phyloP scores from a whole-genome alignment of 768 basidiomycete genomes.

The Boletus rubropictus region DNA sequence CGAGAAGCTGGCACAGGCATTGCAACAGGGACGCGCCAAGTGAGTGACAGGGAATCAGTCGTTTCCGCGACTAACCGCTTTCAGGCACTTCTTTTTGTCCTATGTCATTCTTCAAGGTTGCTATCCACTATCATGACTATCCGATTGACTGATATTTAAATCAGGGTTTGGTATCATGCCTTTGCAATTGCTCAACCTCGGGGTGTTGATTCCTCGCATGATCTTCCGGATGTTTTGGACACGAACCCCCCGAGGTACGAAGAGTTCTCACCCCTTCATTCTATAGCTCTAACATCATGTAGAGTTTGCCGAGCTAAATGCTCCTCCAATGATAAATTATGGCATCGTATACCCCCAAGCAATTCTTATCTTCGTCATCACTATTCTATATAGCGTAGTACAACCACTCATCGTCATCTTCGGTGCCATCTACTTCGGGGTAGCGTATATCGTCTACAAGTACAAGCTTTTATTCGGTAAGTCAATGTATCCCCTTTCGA shows the following conservation, averaged over 20 bases:
- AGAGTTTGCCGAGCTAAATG: slow-evolving; percentile 97
- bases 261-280: not conserved
- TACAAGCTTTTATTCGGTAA: slow-evolving; percentile 92
- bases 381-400: slow-evolving; percentile 90
- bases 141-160: slow-evolving; percentile 3
- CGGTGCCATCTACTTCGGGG: slow-evolving; percentile 94
- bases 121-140: not conserved
- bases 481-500: slow-evolving; percentile 21
- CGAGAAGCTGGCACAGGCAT: slow-evolving; percentile 80
- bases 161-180: slow-evolving; percentile 92
- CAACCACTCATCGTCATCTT: slow-evolving; percentile 94
- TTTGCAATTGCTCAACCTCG: slow-evolving; percentile 87
- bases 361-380: slow-evolving; percentile 93
- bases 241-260: slow-evolving; percentile 81
- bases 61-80: slow-evolving; percentile 10
- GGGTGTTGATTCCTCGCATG: slow-evolving; percentile 75
- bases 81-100: slow-evolving; percentile 75
- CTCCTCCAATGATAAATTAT: slow-evolving; percentile 97
- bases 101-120: slow-evolving; percentile 81
- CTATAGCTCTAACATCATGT: slow-evolving; percentile 1
- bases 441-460: slow-evolving; percentile 95
- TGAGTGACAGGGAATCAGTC: slow-evolving; percentile 21
- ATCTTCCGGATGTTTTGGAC: slow-evolving; percentile 74
- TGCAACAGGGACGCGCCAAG: slow-evolving; percentile 75
- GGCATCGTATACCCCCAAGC: slow-evolving; percentile 96